Conservation (phyloP, 2,329 filamentous ascomycete genomes). For the Grosmannia clavigera region DNA sequence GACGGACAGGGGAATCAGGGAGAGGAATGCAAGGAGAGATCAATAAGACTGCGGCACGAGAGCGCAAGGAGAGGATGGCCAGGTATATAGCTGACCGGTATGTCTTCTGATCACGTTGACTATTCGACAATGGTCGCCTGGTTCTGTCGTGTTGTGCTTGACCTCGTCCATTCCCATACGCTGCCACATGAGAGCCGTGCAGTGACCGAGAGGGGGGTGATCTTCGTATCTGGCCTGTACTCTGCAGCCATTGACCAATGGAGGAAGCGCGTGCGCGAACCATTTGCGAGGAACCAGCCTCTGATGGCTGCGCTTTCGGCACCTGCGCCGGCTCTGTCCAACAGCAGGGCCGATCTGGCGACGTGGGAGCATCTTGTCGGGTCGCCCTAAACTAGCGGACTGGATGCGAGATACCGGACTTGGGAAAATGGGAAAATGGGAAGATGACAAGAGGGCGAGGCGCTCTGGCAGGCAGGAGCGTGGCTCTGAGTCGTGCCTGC, state of each 20-base stretch:
- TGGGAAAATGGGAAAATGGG: too few relatives aligned
- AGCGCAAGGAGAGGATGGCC: not conserved
- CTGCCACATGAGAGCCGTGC: not conserved
- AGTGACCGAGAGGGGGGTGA: too few relatives aligned
- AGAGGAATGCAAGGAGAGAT: not conserved
- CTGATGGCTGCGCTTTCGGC: not conserved
- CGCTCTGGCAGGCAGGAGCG: not conserved
- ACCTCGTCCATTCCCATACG: not conserved
- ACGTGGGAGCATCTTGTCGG: not conserved
- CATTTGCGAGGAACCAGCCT: constrained; percentile 2
- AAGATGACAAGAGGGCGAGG: not conserved
- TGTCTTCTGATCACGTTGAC: constrained; percentile 6
- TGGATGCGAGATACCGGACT: not conserved
- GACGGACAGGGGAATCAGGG: not conserved
- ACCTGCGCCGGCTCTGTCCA: not conserved
- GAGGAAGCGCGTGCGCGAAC: constrained; percentile 10
- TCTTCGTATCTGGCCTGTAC: too few relatives aligned
- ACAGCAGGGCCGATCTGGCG: not conserved
- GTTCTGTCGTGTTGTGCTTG: not conserved
- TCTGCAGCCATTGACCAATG: constrained; percentile 10
- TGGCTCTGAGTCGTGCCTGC: not conserved
- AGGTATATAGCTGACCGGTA: constrained; percentile 5
- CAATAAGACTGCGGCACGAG: too few relatives aligned
- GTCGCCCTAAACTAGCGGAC: not conserved
- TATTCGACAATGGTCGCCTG: constrained; percentile 7